phyloP scores from a whole-genome alignment of 148 eudicot genomes.

The Silene latifolia region DNA sequence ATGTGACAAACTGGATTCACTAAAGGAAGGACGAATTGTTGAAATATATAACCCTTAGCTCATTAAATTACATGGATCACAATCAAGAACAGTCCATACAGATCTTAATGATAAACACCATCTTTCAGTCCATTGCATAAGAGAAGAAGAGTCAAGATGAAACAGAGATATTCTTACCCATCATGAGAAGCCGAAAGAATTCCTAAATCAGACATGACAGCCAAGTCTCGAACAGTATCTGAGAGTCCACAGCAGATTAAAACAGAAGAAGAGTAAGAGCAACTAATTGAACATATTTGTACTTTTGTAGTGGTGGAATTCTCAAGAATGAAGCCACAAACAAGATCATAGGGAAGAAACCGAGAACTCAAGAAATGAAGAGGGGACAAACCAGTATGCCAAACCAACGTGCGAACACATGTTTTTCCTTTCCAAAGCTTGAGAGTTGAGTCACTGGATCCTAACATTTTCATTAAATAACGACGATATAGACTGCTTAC shows the following conservation, averaged over 20 bases:
- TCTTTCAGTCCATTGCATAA: not conserved
- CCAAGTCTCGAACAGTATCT: conserved; percentile 94
- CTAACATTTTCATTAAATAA: conserved; percentile 41
- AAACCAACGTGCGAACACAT: conserved; percentile 64
- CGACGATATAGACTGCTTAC: not conserved
- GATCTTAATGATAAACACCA: not conserved
- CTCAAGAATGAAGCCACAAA: not conserved
- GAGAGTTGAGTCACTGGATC: conserved; percentile 86
- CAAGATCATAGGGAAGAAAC: not conserved
- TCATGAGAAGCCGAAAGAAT: conserved; percentile 96
- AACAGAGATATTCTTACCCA: conserved; percentile 49
- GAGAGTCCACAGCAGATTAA: conserved; percentile 19
- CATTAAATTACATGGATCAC: conserved; percentile 5
- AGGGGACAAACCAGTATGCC: conserved; percentile 59
- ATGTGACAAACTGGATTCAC: not conserved
- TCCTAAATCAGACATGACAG: conserved; percentile 71
- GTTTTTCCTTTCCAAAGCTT: conserved; percentile 90
- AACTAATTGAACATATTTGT: not conserved
- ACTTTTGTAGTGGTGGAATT: not conserved
- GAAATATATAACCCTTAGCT: not conserved
- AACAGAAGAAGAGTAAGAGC: not conserved
- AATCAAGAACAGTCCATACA: conserved; percentile 1
- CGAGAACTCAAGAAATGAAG: not conserved
- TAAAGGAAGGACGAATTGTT: not conserved
- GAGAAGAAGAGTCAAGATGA: not conserved